Conservation (phyloP, 2,329 filamentous ascomycete species). For the Hortaea sp. region DNA sequence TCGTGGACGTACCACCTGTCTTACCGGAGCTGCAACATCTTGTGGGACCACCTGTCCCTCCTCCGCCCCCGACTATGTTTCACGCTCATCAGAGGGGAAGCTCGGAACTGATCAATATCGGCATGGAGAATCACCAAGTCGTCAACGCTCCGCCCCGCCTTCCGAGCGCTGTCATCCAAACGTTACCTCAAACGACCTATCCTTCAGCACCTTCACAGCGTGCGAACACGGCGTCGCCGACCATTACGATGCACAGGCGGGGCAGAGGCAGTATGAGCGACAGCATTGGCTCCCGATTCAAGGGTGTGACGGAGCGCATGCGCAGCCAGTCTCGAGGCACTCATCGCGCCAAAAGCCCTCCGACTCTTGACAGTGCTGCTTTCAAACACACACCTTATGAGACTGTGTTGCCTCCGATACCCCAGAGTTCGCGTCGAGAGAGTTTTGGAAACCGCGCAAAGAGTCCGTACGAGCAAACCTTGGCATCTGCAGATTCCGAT, state of each 20-base stretch:
- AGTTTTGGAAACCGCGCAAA: slow-evolving; percentile 12
- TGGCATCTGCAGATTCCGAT: slow-evolving; percentile 13
- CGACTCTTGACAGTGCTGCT: slow-evolving; percentile 3
- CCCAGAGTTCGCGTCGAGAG: slow-evolving; percentile 7
- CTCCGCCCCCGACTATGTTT: slow-evolving; percentile 27
- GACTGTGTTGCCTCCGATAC: slow-evolving; percentile 26
- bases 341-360: slow-evolving; percentile 8
- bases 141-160: slow-evolving; percentile 1
- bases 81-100: slow-evolving; percentile 13
- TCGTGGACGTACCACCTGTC: slow-evolving; percentile 33
- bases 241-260: slow-evolving; percentile 35
- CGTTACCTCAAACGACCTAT: slow-evolving; percentile 17
- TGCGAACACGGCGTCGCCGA: slow-evolving; percentile 25
- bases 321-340: slow-evolving; percentile 18
- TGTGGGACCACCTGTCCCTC: slow-evolving; percentile 38
- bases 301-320: slow-evolving; percentile 46
- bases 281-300: slow-evolving; percentile 43
- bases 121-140: slow-evolving; percentile 31
- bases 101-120: slow-evolving; percentile 33
- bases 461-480: slow-evolving; percentile 23
- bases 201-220: slow-evolving; percentile 16
- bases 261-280: slow-evolving; percentile 50
- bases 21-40: slow-evolving; percentile 54
- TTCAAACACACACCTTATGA: slow-evolving; percentile 30
- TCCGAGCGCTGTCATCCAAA: slow-evolving; percentile 8